Base-by-base conservation (phyloP, 306 rosid genomes). In the Cucurbita maxima region DNA sequence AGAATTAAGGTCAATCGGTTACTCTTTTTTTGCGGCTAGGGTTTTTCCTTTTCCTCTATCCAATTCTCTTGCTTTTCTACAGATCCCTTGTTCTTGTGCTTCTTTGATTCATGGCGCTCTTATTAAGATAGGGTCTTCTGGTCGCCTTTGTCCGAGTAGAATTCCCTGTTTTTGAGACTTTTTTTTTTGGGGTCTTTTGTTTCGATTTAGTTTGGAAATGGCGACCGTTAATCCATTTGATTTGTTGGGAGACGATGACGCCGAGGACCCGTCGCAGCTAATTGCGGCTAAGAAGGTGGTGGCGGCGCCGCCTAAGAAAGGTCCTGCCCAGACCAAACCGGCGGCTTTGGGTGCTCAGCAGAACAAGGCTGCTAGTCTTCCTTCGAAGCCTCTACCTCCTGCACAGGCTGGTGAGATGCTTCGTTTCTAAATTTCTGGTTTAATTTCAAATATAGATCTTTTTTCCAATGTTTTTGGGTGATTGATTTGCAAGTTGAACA, bases 241-340 rank as follows among this genome's bases (percentile, higher is more conserved):
- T 86, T 89, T 94, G 88, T 74, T 94, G 87, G 95, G 88, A 3
- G 96, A 89, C 44, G 87, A 81, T 14, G 99, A 94, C 16, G 92
- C 96, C 3, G 99, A 94, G 77, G 99, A 94, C 78, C 99, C 92
- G 1, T 84, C 87, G 61, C 98, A 83, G 83, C 80, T 87, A 30
- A 79, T 85, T 71, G 85, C 84, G 0, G 88, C 92, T 43, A 88
- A 84, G 71, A 83, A 84, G 66, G 81, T 81, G 82, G 82, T 78
- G 5, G 89, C 83, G 5, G 73, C 76, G 52, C 52, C 84, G 20
- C 40, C 53, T 10, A 89, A 89, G 84, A 81, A 82, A 66, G 38
- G 63, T 4, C 76, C 73, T 16, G 77, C 77, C 5, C 91, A 76
- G 45, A 61, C 70, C 48, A 90, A 90, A 74, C 76, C 81, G 43